Evolutionary conservation across 2,329 filamentous ascomycete species (phyloP), one percentile per base, ranked within the genome.

Genomic region (Diaporthe helianthi): DNA sequence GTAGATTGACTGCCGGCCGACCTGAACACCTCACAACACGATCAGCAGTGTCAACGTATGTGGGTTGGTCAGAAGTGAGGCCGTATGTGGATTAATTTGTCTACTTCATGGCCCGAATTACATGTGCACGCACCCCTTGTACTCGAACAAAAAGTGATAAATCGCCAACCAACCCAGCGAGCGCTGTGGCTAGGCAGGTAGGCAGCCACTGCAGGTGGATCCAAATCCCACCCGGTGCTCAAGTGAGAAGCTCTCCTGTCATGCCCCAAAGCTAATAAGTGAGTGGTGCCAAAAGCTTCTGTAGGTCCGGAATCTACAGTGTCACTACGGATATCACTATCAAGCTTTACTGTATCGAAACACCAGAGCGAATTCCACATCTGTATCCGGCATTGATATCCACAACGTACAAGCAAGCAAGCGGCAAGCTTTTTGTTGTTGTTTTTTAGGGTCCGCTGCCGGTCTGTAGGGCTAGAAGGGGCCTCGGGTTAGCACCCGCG

Each of bases 221-320:
- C 15, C 49, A 17, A 52, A 26, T 31, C 22, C 17, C 17, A n/a
- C 49, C 49, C 6, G 36, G 6, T n/a, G n/a, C n/a, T n/a, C n/a
- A n/a, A n/a, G n/a, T 47, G 19, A 61, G 55, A 61, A 47, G 55
- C 55, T 61, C 41, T 61, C 10, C 29, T 47, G 55, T 33, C 41
- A 29, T 61, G 26, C 41, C 41, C 55, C 58, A 49, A 63, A 63
- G 41, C 44, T 36, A 63, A 63, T 36, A 63, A 63, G 36, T 36
- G 12, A 49, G 58, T 26, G 58, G 19, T 36, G n/a, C 29, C 22
- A n/a, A 36, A 63, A 24, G 58, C 44, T 63, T 36, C 29, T 33
- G 13, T 49, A 33, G 44, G n/a, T 15, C 29, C 58, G 49, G 36
- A 29, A 10, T 38, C 12, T 10, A n/a, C 44, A 47, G 9, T 36